Percentiles rank a stretch among this genome's conserved stretches.
These are phyloP conservation scores for Beauveria sp. DNA, from an alignment of 2,329 filamentous ascomycete species.

Conservation along the genomic window DNA sequence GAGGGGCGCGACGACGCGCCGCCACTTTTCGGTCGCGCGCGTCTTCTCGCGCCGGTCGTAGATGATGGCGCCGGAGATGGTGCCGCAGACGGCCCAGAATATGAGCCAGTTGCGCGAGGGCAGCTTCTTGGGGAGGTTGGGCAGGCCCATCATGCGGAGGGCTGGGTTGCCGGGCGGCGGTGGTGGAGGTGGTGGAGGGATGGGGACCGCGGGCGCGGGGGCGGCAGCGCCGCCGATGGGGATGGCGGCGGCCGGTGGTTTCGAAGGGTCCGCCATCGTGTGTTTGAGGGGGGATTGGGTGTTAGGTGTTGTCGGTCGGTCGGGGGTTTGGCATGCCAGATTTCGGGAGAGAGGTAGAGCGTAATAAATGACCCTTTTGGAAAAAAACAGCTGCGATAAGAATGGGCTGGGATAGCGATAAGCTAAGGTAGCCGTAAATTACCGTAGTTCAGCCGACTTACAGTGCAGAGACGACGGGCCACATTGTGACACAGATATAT, in stretches of 20 bases:
- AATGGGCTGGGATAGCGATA: not conserved
- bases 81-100: slow-evolving; percentile 72
- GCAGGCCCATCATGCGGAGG: slow-evolving; percentile 75
- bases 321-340: not conserved
- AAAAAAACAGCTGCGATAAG: slow-evolving; percentile 12
- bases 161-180: slow-evolving; percentile 56
- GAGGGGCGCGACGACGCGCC: slow-evolving; percentile 74
- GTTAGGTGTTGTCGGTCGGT: not conserved
- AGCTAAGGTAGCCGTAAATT: not conserved
- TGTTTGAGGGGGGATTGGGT: not conserved
- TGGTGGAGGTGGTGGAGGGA: slow-evolving; percentile 20
- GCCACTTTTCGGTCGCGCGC: slow-evolving; percentile 79
- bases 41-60: slow-evolving; percentile 93
- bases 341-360: not conserved
- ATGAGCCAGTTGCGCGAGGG: slow-evolving; percentile 98
- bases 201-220: slow-evolving; percentile 20
- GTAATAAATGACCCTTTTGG: not conserved
- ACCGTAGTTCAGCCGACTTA: slow-evolving; percentile 9
- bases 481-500: not conserved
- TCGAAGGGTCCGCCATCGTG: slow-evolving; percentile 5
- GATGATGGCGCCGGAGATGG: slow-evolving; percentile 71
- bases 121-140: slow-evolving; percentile 72
- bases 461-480: not conserved
- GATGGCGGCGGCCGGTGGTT: slow-evolving; percentile 4
- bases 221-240: slow-evolving; percentile 20